A percentile compares a stretch with the other conserved stretches of the same genome.
Evolutionary conservation across 169 alveolate genomes (phyloP).

Genomic region (Plasmodium knowlesi): DNA sequence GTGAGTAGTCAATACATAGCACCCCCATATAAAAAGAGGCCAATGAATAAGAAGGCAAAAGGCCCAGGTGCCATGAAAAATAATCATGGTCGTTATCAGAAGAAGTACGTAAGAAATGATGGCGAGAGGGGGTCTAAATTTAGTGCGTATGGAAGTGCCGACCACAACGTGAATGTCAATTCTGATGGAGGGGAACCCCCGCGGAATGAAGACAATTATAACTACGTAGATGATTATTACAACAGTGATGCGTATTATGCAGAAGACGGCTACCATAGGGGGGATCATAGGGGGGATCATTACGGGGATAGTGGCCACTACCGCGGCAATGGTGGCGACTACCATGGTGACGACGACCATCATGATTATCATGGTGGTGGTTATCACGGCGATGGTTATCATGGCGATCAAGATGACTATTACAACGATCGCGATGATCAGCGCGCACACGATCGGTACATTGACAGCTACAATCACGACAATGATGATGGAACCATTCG

Average conservation of each 20-base stretch:
- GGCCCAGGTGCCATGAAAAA: not conserved
- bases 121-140: not conserved
- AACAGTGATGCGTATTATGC: not conserved
- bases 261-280: not conserved
- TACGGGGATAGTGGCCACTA: not conserved
- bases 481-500: not conserved
- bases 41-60: conserved; percentile 19
- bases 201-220: not conserved
- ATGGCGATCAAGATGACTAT: not conserved
- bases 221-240: not conserved
- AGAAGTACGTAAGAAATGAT: conserved; percentile 5
- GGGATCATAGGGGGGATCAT: not conserved
- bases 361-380: no score
- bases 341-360: not conserved
- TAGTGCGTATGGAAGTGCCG: not conserved
- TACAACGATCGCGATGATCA: not conserved
- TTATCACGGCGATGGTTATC: not conserved
- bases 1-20: conserved; percentile 1
- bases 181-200: not conserved
- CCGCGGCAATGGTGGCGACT: not conserved
- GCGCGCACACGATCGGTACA: not conserved
- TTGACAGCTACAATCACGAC: not conserved
- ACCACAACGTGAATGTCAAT: conserved; percentile 5
- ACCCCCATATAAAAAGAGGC: conserved; percentile 8
- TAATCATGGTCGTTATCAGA: conserved; percentile 1